Conservation (phyloP, 2,329 filamentous ascomycete species). For the Cryphonectria carpinicola region DNA sequence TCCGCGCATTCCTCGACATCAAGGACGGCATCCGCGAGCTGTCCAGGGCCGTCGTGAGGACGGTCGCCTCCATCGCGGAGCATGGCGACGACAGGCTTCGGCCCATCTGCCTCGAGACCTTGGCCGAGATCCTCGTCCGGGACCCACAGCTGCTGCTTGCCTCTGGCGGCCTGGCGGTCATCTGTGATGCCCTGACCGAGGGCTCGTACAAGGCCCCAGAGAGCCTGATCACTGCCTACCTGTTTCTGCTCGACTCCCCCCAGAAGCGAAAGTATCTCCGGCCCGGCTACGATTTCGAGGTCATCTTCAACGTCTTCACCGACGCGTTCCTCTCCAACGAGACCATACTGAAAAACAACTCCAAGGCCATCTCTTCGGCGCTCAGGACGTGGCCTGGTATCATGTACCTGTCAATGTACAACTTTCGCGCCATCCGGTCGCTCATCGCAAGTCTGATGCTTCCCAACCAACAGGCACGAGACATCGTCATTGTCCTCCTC, state of each 20-base stretch:
- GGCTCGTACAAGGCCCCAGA: constrained; percentile 92
- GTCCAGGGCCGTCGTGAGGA: constrained; percentile 83
- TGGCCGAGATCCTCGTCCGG: constrained; percentile 87
- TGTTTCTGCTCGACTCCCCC: constrained; percentile 87
- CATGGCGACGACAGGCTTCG: constrained; percentile 83
- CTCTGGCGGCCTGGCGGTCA: constrained; percentile 79
- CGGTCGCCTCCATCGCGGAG: constrained; percentile 88
- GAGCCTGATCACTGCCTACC: constrained; percentile 82
- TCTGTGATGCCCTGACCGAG: constrained; percentile 92
- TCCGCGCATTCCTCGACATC: constrained; percentile 91
- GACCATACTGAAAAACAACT: constrained; percentile 75
- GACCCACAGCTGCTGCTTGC: constrained; percentile 81
- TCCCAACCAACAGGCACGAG: constrained; percentile 60
- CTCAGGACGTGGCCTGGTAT: constrained; percentile 94
- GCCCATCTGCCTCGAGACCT: constrained; percentile 88
- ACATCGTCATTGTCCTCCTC: constrained; percentile 85
- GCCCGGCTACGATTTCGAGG: constrained; percentile 86
- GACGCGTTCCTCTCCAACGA: constrained; percentile 72
- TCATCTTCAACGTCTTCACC: constrained; percentile 89
- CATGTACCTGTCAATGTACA: constrained; percentile 84
- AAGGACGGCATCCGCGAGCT: constrained; percentile 90
- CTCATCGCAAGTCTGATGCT: constrained; percentile 68
- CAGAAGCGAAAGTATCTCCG: constrained; percentile 79
- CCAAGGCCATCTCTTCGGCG: constrained; percentile 88
- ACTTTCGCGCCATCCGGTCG: constrained; percentile 82